Conservation (phyloP, 805 yeast species). For the Zygosaccharomyces pseudorouxii region DNA sequence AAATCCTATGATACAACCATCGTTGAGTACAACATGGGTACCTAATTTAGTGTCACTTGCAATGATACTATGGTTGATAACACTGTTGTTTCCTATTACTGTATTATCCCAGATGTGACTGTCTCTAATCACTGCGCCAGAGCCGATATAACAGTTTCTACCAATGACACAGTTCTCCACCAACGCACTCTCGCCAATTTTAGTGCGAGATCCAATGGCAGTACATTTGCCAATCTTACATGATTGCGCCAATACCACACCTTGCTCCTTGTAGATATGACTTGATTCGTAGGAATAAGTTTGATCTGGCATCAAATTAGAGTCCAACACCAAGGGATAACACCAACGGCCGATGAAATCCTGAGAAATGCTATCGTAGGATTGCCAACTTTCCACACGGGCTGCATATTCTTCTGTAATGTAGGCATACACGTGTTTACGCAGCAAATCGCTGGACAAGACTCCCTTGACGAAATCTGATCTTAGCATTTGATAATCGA, state of each 20-base stretch:
- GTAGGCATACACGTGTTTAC: slow-evolving; percentile 86
- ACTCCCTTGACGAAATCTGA: slow-evolving; percentile 89
- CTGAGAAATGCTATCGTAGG: slow-evolving; percentile 86
- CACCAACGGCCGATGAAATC: slow-evolving; percentile 90
- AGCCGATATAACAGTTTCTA: slow-evolving; percentile 77
- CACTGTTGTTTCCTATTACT: slow-evolving; percentile 58
- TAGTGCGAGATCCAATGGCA: slow-evolving; percentile 73
- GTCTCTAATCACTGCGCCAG: slow-evolving; percentile 62
- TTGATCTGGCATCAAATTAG: slow-evolving; percentile 66
- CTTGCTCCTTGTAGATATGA: slow-evolving; percentile 84
- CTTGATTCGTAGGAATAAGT: slow-evolving; percentile 76
- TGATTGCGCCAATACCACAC: slow-evolving; percentile 89
- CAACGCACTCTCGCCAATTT: slow-evolving; percentile 67
- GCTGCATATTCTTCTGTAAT: slow-evolving; percentile 84
- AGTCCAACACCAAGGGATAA: slow-evolving; percentile 86
- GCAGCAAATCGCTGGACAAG: slow-evolving; percentile 80
- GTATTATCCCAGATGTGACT: slow-evolving; percentile 88
- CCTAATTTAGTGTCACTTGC: slow-evolving; percentile 62
- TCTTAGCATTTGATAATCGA: slow-evolving; percentile 85
- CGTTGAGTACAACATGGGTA: slow-evolving; percentile 45
- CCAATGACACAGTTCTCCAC: slow-evolving; percentile 78
- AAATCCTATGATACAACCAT: slow-evolving; percentile 79
- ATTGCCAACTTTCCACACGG: slow-evolving; percentile 91
- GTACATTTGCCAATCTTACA: slow-evolving; percentile 78
- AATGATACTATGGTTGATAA: slow-evolving; percentile 59